Base-by-base conservation (phyloP, 805 yeast genomes). In the Candida boidinii region DNA sequence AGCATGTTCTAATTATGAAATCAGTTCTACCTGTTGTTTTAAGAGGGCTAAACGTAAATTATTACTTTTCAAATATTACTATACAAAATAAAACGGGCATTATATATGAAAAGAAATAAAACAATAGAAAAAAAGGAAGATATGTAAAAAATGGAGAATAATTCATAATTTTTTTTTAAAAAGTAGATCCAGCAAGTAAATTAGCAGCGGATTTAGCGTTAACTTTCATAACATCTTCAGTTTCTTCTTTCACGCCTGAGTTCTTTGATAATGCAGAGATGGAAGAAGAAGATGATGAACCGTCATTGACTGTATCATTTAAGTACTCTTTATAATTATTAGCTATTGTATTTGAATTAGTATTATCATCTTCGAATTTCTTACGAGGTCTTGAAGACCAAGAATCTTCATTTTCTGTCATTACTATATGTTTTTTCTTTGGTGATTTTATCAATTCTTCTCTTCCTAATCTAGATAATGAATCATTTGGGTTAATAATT, bases 141-240 rank as follows among this genome's bases (percentile, higher is more conserved):
- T 10, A 18, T 28, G 18, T n/a, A 17, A 13, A 12, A 31, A 11
- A 26, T 9, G 10, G 9, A 25, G 12, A 12, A 26, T 20, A 23
- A 28, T 7, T 19, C n/a, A n/a, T n/a, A n/a, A n/a, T n/a, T n/a
- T n/a, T n/a, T n/a, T 7, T n/a, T 35, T 53, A 76, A 45, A 83
- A 83, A 4, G 84, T 75, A 2, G 90, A 76, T 4, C 76, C 77
- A 1, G 95, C 94, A 18, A 88, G 63, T 26, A 90, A 46, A 23
- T 74, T 64, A 1, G 95, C 96, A 1, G 95, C 97, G 46, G 76
- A 78, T 39, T 73, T 75, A 0, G 95, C 94, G 55, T 85, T 90
- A 5, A 86, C 70, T 5, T 59, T 62, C 4, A 62, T 58, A 24
- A 57, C 58, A 13, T 55, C 53, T 7, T 43, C 57, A 5, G 37